phyloP scores from a whole-genome alignment of 2,329 filamentous ascomycete genomes.

The Aspergillus floridensis region DNA sequence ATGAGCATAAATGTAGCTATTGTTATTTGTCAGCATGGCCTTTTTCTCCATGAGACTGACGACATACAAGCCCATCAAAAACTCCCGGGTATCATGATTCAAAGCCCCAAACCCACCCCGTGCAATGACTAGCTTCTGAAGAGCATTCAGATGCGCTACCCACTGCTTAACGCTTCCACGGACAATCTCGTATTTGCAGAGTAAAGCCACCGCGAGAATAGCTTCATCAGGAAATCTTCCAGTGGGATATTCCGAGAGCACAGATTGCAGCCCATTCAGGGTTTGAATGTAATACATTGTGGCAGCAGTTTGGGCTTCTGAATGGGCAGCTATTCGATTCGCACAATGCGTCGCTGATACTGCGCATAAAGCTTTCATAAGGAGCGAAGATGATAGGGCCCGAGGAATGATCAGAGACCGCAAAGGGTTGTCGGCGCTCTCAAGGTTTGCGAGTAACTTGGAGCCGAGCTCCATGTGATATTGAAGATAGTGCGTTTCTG shows the following conservation, averaged over 20 bases:
- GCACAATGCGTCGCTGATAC: slow-evolving; percentile 38
- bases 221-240: slow-evolving; percentile 29
- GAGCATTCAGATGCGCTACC: slow-evolving; percentile 36
- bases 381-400: slow-evolving; percentile 35
- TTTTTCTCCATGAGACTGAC: neutral
- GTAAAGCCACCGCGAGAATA: slow-evolving; percentile 34
- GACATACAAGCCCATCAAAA: slow-evolving; percentile 35
- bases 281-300: slow-evolving; percentile 35
- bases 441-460: slow-evolving; percentile 35
- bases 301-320: slow-evolving; percentile 29
- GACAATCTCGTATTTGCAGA: slow-evolving; percentile 41
- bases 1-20: slow-evolving; percentile 36
- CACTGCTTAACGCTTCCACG: slow-evolving; percentile 40
- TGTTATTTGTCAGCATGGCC: neutral
- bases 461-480: slow-evolving; percentile 38
- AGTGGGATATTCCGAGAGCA: slow-evolving; percentile 19
- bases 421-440: slow-evolving; percentile 37
- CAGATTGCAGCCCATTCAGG: slow-evolving; percentile 32
- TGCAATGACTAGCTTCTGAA: slow-evolving; percentile 33
- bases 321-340: slow-evolving; percentile 27
- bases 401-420: slow-evolving; percentile 36
- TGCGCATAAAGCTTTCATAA: slow-evolving; percentile 40
- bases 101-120: slow-evolving; percentile 33
- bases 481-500: slow-evolving; percentile 38
- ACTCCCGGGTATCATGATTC: slow-evolving; percentile 31